A percentile compares a stretch with the other conserved stretches of the same genome.
phyloP scores from a whole-genome alignment of 805 yeast species.

The Candida rishiriensis region DNA sequence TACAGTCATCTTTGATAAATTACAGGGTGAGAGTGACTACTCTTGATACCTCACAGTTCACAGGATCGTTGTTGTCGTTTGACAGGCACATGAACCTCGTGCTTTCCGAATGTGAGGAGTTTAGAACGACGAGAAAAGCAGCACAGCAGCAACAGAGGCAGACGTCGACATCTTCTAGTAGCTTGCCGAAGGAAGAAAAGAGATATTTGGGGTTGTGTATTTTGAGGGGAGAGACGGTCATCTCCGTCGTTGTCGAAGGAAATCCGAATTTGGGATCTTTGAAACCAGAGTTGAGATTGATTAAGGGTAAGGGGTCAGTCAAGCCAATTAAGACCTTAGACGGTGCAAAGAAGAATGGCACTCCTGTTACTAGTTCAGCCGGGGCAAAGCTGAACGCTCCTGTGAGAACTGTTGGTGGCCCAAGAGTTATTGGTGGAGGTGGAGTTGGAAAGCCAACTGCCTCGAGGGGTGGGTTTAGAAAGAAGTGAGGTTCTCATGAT shows the following conservation, averaged over 20 bases:
- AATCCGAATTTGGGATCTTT: constrained; percentile 38
- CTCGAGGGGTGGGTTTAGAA: constrained; percentile 12
- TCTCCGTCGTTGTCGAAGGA: constrained; percentile 67
- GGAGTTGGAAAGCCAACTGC: not conserved
- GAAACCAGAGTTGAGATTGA: constrained; percentile 29
- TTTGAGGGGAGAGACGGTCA: constrained; percentile 82
- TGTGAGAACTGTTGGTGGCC: constrained; percentile 15
- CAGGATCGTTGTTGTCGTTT: constrained; percentile 81
- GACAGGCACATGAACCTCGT: constrained; percentile 89
- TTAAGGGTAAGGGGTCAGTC: constrained; percentile 29
- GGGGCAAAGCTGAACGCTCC: constrained; percentile 12
- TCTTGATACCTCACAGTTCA: constrained; percentile 70
- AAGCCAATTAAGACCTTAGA: constrained; percentile 25
- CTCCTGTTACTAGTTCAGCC: not conserved
- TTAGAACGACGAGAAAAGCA: constrained; percentile 66
- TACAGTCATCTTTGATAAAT: constrained; percentile 60
- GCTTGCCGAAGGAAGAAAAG: constrained; percentile 54
- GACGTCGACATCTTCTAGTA: constrained; percentile 18
- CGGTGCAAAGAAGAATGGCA: constrained; percentile 6
- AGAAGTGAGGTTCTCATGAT: constrained; percentile 4
- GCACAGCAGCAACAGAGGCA: constrained; percentile 9
- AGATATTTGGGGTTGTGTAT: constrained; percentile 77
- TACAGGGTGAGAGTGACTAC: constrained; percentile 70
- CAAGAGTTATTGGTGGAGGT: constrained; percentile 5
- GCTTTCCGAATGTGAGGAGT: constrained; percentile 78